phyloP scores from a whole-genome alignment of 1,284 basidiomycete genomes.

The Pisolithus thermaeus region DNA sequence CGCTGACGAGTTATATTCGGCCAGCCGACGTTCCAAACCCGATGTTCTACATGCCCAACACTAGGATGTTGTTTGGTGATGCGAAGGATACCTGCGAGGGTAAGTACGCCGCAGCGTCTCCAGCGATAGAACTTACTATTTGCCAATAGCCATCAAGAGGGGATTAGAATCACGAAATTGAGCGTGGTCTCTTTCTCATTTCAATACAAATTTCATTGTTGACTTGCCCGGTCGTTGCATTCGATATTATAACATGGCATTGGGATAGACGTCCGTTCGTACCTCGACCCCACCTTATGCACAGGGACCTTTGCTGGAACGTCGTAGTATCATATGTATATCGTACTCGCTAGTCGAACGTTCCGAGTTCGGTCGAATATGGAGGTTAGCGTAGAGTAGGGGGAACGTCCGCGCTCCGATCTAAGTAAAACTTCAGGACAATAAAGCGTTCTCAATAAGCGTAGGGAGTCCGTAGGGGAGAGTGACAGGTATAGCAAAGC shows the following conservation, averaged over 20 bases:
- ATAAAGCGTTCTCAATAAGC: not conserved
- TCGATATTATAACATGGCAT: not conserved
- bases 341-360: conserved; percentile 11
- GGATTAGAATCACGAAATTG: conserved; percentile 41
- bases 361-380: not conserved
- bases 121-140: conserved; percentile 6
- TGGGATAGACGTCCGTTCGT: not conserved
- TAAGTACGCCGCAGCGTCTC: conserved; percentile 26
- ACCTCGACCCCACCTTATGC: no score
- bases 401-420: not conserved
- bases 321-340: conserved; percentile 28
- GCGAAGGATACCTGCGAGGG: conserved; percentile 84
- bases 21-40: conserved; percentile 83
- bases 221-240: conserved; percentile 9
- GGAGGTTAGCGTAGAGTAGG: not conserved
- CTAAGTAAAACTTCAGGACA: not conserved
- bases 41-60: conserved; percentile 84
- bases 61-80: conserved; percentile 86
- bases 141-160: conserved; percentile 46
- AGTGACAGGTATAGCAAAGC: conserved; percentile 13
- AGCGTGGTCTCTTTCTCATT: not conserved
- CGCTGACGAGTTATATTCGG: conserved; percentile 6
- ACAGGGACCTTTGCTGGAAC: not conserved
- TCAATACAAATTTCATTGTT: conserved; percentile 8
- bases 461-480: not conserved